A percentile compares a stretch with the other conserved stretches of the same genome.
Conservation (phyloP, 306 rosid genomes). For the Pterocarpus macrocarpus region DNA sequence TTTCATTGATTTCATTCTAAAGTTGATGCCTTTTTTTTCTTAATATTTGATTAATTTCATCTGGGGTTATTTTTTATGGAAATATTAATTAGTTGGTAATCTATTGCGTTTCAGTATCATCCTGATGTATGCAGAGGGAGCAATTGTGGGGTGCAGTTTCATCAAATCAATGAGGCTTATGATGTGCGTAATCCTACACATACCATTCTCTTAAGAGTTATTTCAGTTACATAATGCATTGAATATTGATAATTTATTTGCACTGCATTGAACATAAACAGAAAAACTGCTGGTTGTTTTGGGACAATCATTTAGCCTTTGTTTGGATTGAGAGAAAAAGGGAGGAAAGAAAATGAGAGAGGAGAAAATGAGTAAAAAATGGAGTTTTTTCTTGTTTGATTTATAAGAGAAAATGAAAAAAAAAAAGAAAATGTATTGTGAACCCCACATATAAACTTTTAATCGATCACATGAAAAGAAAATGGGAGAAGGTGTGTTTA, state of each 20-base stretch:
- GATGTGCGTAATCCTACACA: conserved; percentile 60
- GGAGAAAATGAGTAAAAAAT: neutral
- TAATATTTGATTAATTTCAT: neutral
- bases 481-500: too few species aligned
- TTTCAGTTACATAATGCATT: neutral
- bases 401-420: too few species aligned
- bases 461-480: too few species aligned
- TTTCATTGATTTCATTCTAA: neutral
- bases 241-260: neutral
- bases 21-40: neutral
- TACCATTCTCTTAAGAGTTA: too few species aligned
- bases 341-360: neutral
- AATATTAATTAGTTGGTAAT: conserved; percentile 19
- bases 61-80: neutral
- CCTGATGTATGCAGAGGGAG: conserved; percentile 90
- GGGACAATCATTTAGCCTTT: neutral
- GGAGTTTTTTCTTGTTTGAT: too few species aligned
- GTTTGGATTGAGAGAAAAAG: too few species aligned
- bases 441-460: too few species aligned
- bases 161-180: conserved; percentile 87
- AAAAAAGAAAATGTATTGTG: too few species aligned
- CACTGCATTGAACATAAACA: neutral
- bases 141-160: conserved; percentile 84
- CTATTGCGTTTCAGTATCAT: conserved; percentile 68
- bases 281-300: neutral